These are phyloP conservation scores for Xylariaceae sp. DNA, from an alignment of 2,329 filamentous ascomycete genomes.

Conservation along the genomic window DNA sequence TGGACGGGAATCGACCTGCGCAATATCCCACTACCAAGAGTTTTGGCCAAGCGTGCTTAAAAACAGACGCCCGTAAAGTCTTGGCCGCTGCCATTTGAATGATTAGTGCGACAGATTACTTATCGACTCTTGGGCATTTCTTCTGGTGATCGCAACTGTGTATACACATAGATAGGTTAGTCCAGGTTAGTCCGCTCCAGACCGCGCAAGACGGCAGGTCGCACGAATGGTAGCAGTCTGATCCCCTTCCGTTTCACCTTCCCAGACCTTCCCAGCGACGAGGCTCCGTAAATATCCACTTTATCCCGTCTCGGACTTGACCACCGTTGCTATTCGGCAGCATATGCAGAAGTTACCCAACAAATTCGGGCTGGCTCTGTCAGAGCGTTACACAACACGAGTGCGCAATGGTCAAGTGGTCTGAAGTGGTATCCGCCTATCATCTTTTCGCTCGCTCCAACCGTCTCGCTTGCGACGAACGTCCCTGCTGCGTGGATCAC, in stretches of 20 bases:
- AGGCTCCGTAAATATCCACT: constrained; percentile 3
- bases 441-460: too few relatives aligned
- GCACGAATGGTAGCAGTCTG: constrained; percentile 10
- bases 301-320: constrained; percentile 1
- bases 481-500: too few relatives aligned
- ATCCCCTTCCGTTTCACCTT: constrained; percentile 16
- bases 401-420: neutral
- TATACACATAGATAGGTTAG: too few relatives aligned
- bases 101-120: too few relatives aligned
- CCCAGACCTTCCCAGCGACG: constrained; percentile 3
- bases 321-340: neutral
- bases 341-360: neutral
- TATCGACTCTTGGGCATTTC: too few relatives aligned
- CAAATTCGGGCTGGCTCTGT: neutral
- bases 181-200: too few relatives aligned
- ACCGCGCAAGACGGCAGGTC: too few relatives aligned
- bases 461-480: too few relatives aligned
- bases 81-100: neutral
- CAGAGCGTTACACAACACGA: neutral
- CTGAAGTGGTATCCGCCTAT: too few relatives aligned
- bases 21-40: constrained; percentile 15
- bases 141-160: too few relatives aligned
- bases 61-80: constrained; percentile 4
- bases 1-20: neutral
- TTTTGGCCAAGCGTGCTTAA: constrained; percentile 19